Base-by-base conservation (phyloP, 495 filamentous ascomycete species). In the Aspergillus homomorphus region DNA sequence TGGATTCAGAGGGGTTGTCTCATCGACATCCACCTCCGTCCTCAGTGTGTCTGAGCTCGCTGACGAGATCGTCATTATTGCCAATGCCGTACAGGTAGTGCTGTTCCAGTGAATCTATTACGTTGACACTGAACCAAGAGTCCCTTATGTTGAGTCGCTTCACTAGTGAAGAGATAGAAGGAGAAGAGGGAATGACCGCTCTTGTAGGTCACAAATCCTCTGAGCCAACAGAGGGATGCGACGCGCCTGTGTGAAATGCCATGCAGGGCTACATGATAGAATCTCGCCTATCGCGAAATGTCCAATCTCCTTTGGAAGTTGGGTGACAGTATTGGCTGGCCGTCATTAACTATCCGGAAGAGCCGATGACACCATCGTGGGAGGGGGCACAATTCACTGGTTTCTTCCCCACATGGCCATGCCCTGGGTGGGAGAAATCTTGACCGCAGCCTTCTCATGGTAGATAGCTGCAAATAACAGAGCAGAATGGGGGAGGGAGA, bases 1-100 rank as follows among this genome's bases (percentile, higher is more conserved):
- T 1, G 58, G 22, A 43, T 53, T 61, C 20, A 56, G 24, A 41
- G 45, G 59, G 7, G 59, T 48, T 12, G 46, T 53, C 28, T 56
- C 59, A 38, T 61, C 46, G 15, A 45, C 41, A 30, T n/a, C 18
- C 18, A 30, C 38, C n/a, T 22, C 53, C 12, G 33, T 12, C 33
- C 33, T 38, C 53, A 53, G 20, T 14, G 51, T 30, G 3, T 43
- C 51, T n/a, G 51, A 21, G 22, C 30, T 42, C 1, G 48, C 16
- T 3, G 48, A 18, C 5, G 23, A 8, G 6, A 19, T 28, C 24
- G 48, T 51, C 48, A 51, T 51, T 30, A 15, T 51, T 8, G 5
- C 24, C 21, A 28, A 7, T 15, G 10, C 33, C 12, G 10, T 6
- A 9, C 6, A 38, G 2, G 12, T 38, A 2, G 33, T 38, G 33